phyloP scores from a whole-genome alignment of 306 rosid genomes.

The Vicia villosa region DNA sequence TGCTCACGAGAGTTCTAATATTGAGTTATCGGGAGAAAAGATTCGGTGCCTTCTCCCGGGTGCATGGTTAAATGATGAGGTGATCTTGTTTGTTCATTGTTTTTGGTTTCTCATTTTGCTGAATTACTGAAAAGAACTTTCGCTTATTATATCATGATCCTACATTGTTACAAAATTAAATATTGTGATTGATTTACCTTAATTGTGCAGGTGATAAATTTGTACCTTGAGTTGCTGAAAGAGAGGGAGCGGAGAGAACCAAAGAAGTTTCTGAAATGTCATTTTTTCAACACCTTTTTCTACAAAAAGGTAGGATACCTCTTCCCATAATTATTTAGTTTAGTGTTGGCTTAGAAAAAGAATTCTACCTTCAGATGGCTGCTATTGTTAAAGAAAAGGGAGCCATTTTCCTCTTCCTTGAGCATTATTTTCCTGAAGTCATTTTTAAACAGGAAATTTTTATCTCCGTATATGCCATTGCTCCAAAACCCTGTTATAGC shows the following conservation, averaged over 20 bases:
- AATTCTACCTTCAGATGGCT: neutral
- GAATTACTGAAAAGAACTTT: constrained; percentile 19
- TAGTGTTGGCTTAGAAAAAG: constrained; percentile 25
- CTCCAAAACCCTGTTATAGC: neutral
- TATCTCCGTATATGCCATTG: neutral
- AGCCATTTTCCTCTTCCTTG: constrained; percentile 25
- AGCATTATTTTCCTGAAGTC: constrained; percentile 14
- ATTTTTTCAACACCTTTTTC: constrained; percentile 93
- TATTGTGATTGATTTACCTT: constrained; percentile 29
- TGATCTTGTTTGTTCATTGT: constrained; percentile 40
- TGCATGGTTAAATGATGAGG: constrained; percentile 98
- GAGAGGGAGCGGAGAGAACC: constrained; percentile 93
- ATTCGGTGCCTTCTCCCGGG: constrained; percentile 74
- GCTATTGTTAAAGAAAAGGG: constrained; percentile 4
- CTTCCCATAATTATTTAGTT: constrained; percentile 22
- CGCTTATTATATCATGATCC: constrained; percentile 21
- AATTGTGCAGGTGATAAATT: constrained; percentile 77
- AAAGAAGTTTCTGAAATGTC: constrained; percentile 78
- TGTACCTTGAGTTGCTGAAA: constrained; percentile 92
- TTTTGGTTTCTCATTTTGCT: constrained; percentile 5
- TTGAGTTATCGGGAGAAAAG: constrained; percentile 67
- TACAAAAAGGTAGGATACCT: constrained; percentile 74
- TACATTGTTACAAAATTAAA: constrained; percentile 17
- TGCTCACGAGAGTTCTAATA: constrained; percentile 70
- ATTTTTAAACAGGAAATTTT: neutral